Percentiles rank a stretch among this genome's conserved stretches.
phyloP scores from a whole-genome alignment of 2,329 filamentous ascomycete species.

The Penicillium vulpinum region DNA sequence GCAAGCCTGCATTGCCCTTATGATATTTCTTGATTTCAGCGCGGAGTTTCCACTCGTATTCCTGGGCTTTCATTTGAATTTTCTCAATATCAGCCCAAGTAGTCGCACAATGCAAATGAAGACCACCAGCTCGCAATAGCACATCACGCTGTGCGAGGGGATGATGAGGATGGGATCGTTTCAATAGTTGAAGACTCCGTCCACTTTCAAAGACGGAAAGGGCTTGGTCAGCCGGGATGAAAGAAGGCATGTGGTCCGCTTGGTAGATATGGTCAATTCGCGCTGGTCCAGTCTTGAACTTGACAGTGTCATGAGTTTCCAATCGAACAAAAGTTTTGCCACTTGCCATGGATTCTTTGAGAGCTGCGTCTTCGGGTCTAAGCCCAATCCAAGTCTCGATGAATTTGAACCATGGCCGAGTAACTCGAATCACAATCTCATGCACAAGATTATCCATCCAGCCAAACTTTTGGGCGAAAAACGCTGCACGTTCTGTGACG shows the following conservation, averaged over 20 bases:
- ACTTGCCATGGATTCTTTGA: constrained; percentile 50
- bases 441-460: constrained; percentile 65
- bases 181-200: constrained; percentile 71
- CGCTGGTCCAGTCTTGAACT: constrained; percentile 59
- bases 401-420: constrained; percentile 66
- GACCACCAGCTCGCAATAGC: constrained; percentile 52
- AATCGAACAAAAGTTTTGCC: constrained; percentile 63
- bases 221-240: constrained; percentile 69
- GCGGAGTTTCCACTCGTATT: constrained; percentile 40
- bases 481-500: constrained; percentile 62
- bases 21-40: constrained; percentile 43
- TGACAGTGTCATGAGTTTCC: constrained; percentile 58
- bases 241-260: constrained; percentile 64
- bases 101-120: constrained; percentile 67
- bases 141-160: constrained; percentile 60
- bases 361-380: constrained; percentile 57
- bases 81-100: constrained; percentile 68
- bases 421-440: constrained; percentile 64
- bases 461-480: constrained; percentile 63
- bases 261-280: constrained; percentile 60
- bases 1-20: constrained; percentile 29
- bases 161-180: constrained; percentile 69
- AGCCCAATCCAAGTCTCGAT: constrained; percentile 75
- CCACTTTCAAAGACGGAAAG: constrained; percentile 76
- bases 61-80: constrained; percentile 61